These are phyloP conservation scores for Nepenthes gracilis DNA, from an alignment of 148 eudicot species.

Conservation along the genomic window DNA sequence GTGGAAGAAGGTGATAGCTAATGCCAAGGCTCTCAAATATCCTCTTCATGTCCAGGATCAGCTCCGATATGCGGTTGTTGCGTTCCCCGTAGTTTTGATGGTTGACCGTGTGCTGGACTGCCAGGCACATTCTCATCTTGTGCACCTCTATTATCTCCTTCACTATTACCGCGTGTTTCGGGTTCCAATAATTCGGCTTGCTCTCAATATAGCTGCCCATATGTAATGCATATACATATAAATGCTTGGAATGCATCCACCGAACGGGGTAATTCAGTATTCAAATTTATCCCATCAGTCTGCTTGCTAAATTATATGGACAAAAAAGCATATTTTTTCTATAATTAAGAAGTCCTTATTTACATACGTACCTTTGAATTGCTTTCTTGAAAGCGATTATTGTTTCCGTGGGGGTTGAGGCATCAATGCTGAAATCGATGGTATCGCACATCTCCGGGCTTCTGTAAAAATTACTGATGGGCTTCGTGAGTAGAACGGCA, in stretches of 20 bases:
- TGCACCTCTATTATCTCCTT: constrained; percentile 44
- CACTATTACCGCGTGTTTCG: constrained; percentile 39
- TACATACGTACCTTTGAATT: constrained; percentile 34
- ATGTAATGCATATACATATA: neutral
- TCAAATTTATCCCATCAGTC: too few species aligned
- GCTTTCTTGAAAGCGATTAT: constrained; percentile 47
- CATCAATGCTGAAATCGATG: constrained; percentile 31
- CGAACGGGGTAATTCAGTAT: too few species aligned
- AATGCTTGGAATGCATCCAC: too few species aligned
- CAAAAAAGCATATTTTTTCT: neutral
- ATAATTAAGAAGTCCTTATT: too few species aligned
- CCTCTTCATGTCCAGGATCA: constrained; percentile 46
- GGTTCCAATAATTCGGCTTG: constrained; percentile 51
- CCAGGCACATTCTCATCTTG: constrained; percentile 42
- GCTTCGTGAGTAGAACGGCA: constrained; percentile 20
- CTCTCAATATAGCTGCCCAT: constrained; percentile 44
- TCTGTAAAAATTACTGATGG: constrained; percentile 63
- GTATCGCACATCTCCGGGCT: constrained; percentile 70
- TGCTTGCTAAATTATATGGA: too few species aligned
- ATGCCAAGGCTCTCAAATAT: constrained; percentile 32
- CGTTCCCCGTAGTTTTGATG: constrained; percentile 56
- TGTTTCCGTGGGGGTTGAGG: neutral
- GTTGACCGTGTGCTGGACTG: constrained; percentile 60
- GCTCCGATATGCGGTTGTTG: constrained; percentile 33
- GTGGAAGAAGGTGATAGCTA: constrained; percentile 55